phyloP scores from a whole-genome alignment of 2,329 filamentous ascomycete species.

The Colletotrichum sp. region DNA sequence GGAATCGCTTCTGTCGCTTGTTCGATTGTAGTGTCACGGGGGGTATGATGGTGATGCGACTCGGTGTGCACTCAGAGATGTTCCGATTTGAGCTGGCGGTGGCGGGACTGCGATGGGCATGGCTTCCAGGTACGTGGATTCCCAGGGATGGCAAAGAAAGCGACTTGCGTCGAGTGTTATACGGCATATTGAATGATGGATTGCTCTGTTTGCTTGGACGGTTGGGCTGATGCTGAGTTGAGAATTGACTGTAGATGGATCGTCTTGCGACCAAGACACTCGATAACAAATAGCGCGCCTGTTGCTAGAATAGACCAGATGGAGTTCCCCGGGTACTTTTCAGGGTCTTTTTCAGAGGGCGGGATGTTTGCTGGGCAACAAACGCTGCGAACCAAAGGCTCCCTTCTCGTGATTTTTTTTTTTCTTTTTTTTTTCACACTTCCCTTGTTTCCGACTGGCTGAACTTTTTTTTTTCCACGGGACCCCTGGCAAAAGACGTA shows the following conservation, averaged over 20 bases:
- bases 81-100: slow-evolving; percentile 38
- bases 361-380: not conserved
- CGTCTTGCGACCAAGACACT: not conserved
- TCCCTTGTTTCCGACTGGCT: not conserved
- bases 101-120: slow-evolving; percentile 63
- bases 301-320: not conserved
- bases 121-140: slow-evolving; percentile 79
- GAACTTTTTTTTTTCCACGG: not conserved
- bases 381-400: not conserved
- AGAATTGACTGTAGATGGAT: not conserved
- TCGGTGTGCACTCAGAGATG: slow-evolving; percentile 24
- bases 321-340: not conserved
- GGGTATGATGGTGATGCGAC: not conserved
- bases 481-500: not conserved
- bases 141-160: slow-evolving; percentile 91
- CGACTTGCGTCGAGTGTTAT: slow-evolving; percentile 97
- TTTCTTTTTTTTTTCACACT: not conserved
- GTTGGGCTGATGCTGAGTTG: not conserved
- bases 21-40: slow-evolving; percentile 43
- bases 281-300: not conserved
- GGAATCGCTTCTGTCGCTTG: slow-evolving; percentile 82
- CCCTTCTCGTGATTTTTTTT: not conserved
- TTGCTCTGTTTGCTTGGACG: not conserved
- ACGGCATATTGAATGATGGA: slow-evolving; percentile 68
- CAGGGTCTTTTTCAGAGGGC: not conserved